A percentile compares a stretch with the other conserved stretches of the same genome.
Conservation (phyloP, 208 protist genomes). For the Novymonas esmeraldas region DNA sequence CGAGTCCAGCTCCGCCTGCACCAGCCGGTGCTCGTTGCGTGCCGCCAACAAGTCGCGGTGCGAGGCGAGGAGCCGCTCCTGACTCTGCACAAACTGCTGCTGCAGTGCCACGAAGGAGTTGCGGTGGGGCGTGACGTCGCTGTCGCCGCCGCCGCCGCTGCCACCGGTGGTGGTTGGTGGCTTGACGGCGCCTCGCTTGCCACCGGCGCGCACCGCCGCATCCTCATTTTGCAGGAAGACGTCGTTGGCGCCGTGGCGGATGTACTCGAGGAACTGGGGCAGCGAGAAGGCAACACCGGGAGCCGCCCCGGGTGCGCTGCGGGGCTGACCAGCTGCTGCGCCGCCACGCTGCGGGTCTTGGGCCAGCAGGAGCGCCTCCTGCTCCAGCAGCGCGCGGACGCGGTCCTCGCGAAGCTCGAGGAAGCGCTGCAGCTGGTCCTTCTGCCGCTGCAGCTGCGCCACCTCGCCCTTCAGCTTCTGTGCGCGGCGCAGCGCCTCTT, state of each 20-base stretch:
- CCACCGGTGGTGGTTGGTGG: not conserved
- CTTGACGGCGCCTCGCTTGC: not conserved
- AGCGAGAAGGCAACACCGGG: slow-evolving; percentile 11
- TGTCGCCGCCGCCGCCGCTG: slow-evolving; percentile 3
- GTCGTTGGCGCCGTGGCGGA: slow-evolving; percentile 33
- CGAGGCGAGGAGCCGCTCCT: slow-evolving; percentile 32
- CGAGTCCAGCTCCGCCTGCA: slow-evolving; percentile 20
- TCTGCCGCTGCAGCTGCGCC: slow-evolving; percentile 67
- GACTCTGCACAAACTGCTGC: slow-evolving; percentile 31
- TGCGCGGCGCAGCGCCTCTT: slow-evolving; percentile 52
- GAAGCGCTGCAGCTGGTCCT: slow-evolving; percentile 72
- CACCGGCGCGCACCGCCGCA: slow-evolving; percentile 8
- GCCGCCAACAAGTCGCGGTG: slow-evolving; percentile 34
- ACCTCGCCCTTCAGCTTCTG: slow-evolving; percentile 82
- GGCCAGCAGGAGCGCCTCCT: slow-evolving; percentile 36
- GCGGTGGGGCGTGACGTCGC: slow-evolving; percentile 25
- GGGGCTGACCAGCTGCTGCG: slow-evolving; percentile 6
- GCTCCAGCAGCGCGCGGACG: slow-evolving; percentile 54
- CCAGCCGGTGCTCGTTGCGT: slow-evolving; percentile 21
- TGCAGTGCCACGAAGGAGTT: slow-evolving; percentile 34
- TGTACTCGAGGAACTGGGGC: slow-evolving; percentile 29
- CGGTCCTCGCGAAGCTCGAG: slow-evolving; percentile 67
- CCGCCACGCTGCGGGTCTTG: not conserved
- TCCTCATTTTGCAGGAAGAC: slow-evolving; percentile 31
- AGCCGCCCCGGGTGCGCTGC: not conserved